Evolutionary conservation across 1,284 basidiomycete species (phyloP).

Genomic region (Leucoagaricus sp.): DNA sequence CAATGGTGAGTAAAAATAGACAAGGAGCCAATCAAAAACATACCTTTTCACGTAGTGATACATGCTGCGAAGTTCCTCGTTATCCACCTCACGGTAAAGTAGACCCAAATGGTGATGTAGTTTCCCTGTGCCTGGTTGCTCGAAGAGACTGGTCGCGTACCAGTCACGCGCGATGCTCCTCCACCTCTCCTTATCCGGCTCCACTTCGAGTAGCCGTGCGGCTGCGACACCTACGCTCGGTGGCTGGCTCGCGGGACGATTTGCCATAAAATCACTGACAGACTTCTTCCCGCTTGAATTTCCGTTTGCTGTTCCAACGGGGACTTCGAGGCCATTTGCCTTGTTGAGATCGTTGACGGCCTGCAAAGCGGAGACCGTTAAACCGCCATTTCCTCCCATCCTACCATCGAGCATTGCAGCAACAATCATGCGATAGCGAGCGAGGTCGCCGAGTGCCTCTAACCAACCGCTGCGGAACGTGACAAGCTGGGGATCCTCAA

Average conservation of each 20-base stretch:
- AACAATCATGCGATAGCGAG: slow-evolving; percentile 94
- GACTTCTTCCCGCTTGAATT: slow-evolving; percentile 33
- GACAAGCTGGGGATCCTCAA: slow-evolving; percentile 78
- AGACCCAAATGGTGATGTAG: slow-evolving; percentile 95
- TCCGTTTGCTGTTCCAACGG: slow-evolving; percentile 24
- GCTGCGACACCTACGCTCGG: slow-evolving; percentile 88
- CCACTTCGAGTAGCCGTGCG: slow-evolving; percentile 83
- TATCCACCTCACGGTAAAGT: slow-evolving; percentile 78
- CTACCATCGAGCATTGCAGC: slow-evolving; percentile 63
- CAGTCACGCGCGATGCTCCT: slow-evolving; percentile 87
- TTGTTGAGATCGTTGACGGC: slow-evolving; percentile 41
- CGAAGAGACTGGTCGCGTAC: slow-evolving; percentile 87
- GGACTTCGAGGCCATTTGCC: slow-evolving; percentile 21
- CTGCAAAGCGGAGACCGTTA: slow-evolving; percentile 41
- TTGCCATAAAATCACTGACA: slow-evolving; percentile 52
- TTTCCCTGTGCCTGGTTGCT: slow-evolving; percentile 89
- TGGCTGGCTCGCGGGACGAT: slow-evolving; percentile 64
- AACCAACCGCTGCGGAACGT: slow-evolving; percentile 87
- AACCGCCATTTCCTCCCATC: slow-evolving; percentile 30
- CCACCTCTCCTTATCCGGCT: slow-evolving; percentile 94
- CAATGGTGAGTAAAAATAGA: slow-evolving; percentile 12
- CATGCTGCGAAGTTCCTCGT: slow-evolving; percentile 83
- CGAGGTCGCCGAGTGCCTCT: slow-evolving; percentile 94
- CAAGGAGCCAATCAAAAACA: slow-evolving; percentile 23
- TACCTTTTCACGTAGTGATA: slow-evolving; percentile 98